Conservation (phyloP, 2,329 filamentous ascomycete genomes). For the Cladobotryum protrusum region DNA sequence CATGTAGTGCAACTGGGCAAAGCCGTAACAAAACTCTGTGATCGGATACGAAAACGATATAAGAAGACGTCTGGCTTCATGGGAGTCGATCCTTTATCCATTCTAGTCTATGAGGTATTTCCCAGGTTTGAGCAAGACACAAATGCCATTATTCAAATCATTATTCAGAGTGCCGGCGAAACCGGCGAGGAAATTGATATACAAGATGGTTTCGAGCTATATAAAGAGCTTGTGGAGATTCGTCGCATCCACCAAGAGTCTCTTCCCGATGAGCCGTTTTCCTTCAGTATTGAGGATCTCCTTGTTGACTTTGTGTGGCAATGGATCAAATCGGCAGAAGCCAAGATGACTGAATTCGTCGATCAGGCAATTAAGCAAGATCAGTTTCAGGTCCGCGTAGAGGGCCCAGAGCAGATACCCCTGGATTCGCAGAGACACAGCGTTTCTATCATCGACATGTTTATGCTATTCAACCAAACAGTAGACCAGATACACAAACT, state of each 20-base stretch:
- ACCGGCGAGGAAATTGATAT: slow-evolving; percentile 72
- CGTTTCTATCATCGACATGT: slow-evolving; percentile 87
- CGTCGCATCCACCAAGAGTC: slow-evolving; percentile 72
- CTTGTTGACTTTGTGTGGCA: slow-evolving; percentile 93
- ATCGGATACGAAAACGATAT: slow-evolving; percentile 89
- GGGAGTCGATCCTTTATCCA: slow-evolving; percentile 59
- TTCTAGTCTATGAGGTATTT: slow-evolving; percentile 76
- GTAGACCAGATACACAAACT: slow-evolving; percentile 80
- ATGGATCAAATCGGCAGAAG: slow-evolving; percentile 80
- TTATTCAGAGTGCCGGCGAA: slow-evolving; percentile 66
- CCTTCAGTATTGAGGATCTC: slow-evolving; percentile 79
- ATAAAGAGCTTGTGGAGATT: slow-evolving; percentile 80
- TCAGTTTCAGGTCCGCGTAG: slow-evolving; percentile 67
- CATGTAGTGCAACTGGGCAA: slow-evolving; percentile 88
- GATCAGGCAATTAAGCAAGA: slow-evolving; percentile 90
- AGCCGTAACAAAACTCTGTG: slow-evolving; percentile 74
- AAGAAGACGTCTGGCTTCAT: slow-evolving; percentile 81
- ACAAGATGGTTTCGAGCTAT: slow-evolving; percentile 90
- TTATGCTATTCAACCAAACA: slow-evolving; percentile 87
- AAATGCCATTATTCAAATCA: slow-evolving; percentile 73
- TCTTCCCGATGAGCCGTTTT: slow-evolving; percentile 68
- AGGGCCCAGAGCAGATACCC: slow-evolving; percentile 55
- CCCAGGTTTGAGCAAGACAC: slow-evolving; percentile 89
- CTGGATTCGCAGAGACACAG: slow-evolving; percentile 84
- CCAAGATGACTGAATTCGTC: slow-evolving; percentile 74